A percentile compares a stretch with the other conserved stretches of the same genome.
phyloP scores from a whole-genome alignment of 768 basidiomycete species.

The Mycena maculata region DNA sequence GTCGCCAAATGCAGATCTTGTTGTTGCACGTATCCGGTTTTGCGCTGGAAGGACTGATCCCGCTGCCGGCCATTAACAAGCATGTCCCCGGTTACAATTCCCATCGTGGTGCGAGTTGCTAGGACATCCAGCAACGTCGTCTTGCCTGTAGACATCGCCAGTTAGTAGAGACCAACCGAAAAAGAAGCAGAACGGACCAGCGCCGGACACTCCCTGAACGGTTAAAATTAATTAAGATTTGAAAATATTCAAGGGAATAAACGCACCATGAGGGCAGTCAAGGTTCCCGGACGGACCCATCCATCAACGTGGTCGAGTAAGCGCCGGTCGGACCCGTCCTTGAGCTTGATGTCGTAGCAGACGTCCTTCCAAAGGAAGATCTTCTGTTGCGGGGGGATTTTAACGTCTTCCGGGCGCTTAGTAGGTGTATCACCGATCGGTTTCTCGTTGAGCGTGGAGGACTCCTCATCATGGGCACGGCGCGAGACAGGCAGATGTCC shows the following conservation, averaged over 20 bases:
- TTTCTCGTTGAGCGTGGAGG: slow-evolving; percentile 41
- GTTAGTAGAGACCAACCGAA: background rate
- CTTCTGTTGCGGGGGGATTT: slow-evolving; percentile 33
- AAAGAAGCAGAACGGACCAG: slow-evolving; percentile 4
- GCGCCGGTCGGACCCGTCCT: slow-evolving; percentile 35
- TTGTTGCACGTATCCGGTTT: slow-evolving; percentile 62
- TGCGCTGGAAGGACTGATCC: slow-evolving; percentile 54
- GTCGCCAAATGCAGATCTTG: slow-evolving; percentile 60
- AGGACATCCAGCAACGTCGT: slow-evolving; percentile 58
- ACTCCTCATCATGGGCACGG: slow-evolving; percentile 44
- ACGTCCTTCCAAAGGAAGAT: slow-evolving; percentile 61
- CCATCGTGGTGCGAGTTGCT: slow-evolving; percentile 59
- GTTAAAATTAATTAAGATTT: background rate
- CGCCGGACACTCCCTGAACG: slow-evolving; percentile 19
- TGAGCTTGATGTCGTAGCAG: slow-evolving; percentile 52
- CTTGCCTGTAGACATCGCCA: slow-evolving; percentile 38
- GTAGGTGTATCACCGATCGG: slow-evolving; percentile 30
- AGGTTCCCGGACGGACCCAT: slow-evolving; percentile 61
- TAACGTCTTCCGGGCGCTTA: slow-evolving; percentile 25
- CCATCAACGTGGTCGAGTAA: slow-evolving; percentile 60
- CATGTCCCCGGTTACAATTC: slow-evolving; percentile 59
- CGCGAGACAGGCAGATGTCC: slow-evolving; percentile 36
- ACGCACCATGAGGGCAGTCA: slow-evolving; percentile 62
- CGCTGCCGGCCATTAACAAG: slow-evolving; percentile 51
- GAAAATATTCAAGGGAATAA: no score